phyloP scores from a whole-genome alignment of 140 eudicot species.

The Cichorium intybus region DNA sequence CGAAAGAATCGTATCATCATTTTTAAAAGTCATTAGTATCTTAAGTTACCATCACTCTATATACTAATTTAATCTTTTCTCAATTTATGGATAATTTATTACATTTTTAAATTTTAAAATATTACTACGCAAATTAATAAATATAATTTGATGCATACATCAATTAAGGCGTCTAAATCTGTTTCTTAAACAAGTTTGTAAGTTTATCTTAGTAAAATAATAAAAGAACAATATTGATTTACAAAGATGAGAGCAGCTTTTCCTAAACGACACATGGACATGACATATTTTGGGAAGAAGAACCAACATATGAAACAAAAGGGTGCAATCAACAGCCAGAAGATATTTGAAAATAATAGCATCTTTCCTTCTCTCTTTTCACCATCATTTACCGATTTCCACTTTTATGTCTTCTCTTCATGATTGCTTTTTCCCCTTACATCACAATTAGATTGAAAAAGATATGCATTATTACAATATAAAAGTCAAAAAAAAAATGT shows the following conservation, averaged over 20 bases:
- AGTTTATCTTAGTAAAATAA: not conserved
- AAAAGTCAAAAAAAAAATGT: not conserved
- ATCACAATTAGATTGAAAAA: not conserved
- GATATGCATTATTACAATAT: not conserved
- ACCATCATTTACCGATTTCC: conserved; percentile 20
- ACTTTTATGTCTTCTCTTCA: not conserved
- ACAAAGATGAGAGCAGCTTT: conserved; percentile 18
- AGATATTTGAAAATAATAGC: conserved; percentile 15
- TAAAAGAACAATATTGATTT: not conserved
- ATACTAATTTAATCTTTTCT: too few relatives aligned
- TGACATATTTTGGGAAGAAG: conserved; percentile 25
- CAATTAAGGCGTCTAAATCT: not conserved
- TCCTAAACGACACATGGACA: conserved; percentile 22
- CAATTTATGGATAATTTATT: too few relatives aligned
- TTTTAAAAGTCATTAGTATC: too few relatives aligned
- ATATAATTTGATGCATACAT: not conserved
- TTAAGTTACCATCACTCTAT: too few relatives aligned
- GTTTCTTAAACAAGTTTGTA: not conserved
- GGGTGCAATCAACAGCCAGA: conserved; percentile 26
- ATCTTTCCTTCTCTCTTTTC: conserved; percentile 33
- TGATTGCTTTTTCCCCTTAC: not conserved
- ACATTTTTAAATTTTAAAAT: too few relatives aligned
- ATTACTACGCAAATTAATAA: too few relatives aligned
- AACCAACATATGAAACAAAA: conserved; percentile 33
- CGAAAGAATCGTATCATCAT: too few relatives aligned